A percentile compares a stretch with the other conserved stretches of the same genome.
phyloP scores from a whole-genome alignment of 1,284 basidiomycete species.

The Cryptococcus sp. region DNA sequence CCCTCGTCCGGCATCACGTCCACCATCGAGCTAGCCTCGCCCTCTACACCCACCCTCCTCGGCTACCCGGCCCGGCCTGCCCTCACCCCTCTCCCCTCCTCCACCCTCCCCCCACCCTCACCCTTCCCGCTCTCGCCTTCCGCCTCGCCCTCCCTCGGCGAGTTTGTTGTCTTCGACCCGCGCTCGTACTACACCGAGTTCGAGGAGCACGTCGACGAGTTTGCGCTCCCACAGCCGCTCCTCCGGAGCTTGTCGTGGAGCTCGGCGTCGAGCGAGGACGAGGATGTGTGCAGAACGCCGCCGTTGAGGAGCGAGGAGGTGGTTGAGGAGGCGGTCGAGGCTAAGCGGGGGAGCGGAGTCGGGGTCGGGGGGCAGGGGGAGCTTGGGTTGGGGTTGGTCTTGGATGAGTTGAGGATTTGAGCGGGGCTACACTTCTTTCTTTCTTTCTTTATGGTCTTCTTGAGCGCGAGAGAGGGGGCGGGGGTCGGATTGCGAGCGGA shows the following conservation, averaged over 20 bases:
- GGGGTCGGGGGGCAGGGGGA: conserved; percentile 45
- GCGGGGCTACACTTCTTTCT: not conserved
- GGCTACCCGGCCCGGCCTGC: not conserved
- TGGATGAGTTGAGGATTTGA: conserved; percentile 2
- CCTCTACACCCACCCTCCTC: not conserved
- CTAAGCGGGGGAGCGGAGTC: not conserved
- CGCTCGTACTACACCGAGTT: conserved; percentile 12
- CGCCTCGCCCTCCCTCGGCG: not conserved
- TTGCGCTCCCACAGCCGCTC: conserved; percentile 26
- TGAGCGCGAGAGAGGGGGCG: no score
- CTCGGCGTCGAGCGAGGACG: conserved; percentile 12
- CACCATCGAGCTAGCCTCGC: not conserved
- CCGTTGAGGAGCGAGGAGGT: conserved; percentile 23
- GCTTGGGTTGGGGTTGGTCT: conserved; percentile 1
- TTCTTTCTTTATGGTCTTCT: not conserved
- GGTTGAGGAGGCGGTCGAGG: conserved; percentile 19
- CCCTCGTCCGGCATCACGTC: not conserved
- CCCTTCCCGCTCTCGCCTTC: conserved; percentile 3
- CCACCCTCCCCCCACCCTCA: conserved; percentile 2
- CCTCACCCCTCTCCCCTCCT: not conserved
- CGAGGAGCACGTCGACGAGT: conserved; percentile 22
- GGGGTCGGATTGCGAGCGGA: no score
- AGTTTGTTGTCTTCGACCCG: conserved; percentile 1
- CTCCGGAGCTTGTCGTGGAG: conserved; percentile 23
- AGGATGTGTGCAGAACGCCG: conserved; percentile 29